Evolutionary conservation across 1,284 basidiomycete genomes (phyloP), one percentile per base, ranked within the genome.

Genomic region (Porogramme epimiltina): DNA sequence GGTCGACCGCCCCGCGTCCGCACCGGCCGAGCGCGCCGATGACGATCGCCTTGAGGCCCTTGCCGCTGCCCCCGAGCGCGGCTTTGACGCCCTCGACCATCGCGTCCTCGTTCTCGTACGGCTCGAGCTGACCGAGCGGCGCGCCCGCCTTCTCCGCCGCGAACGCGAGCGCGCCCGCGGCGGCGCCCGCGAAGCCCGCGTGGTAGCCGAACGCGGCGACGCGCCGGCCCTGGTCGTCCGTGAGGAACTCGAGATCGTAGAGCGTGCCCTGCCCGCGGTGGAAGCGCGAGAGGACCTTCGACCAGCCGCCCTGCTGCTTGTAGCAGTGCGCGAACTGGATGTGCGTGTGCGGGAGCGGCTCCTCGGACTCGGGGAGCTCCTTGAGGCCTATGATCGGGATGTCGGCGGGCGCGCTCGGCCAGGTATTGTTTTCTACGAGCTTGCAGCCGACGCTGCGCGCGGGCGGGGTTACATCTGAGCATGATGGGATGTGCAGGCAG

Each of bases 201-300:
- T 99, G 92, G 80, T 91, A 99, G 6, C 97, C 97, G 66, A 99
- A 99, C 0, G 97, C 97, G n/a, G 97, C 97, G 23, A 99, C 96
- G 33, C 97, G 88, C 31, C 93, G 81, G 22, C 94, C 93, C 39
- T 69, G 78, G 16, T 78, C 84, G 69, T 99, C 95, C 61, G 87
- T 91, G 55, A 99, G 78, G 76, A 99, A 99, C 75, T 99, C 97
- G 56, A 99, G 79, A 72, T 99, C 97, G 75, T 99, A 98, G 41
- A 99, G 78, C 33, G 86, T 90, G 22, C 96, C 96, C 31, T 84
- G 80, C 23, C 96, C 97, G 53, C 82, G 79, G 69, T 85, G 78
- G 80, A 99, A 99, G 39, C 97, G 90, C 25, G 84, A 78, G 38
- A 99, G 85, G 24, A 99, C 86, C 45, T 87, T 79, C 16, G 85